These are phyloP conservation scores for Diutina mesorugosa DNA, from an alignment of 1,139 yeast genomes.

Conservation along the genomic window DNA sequence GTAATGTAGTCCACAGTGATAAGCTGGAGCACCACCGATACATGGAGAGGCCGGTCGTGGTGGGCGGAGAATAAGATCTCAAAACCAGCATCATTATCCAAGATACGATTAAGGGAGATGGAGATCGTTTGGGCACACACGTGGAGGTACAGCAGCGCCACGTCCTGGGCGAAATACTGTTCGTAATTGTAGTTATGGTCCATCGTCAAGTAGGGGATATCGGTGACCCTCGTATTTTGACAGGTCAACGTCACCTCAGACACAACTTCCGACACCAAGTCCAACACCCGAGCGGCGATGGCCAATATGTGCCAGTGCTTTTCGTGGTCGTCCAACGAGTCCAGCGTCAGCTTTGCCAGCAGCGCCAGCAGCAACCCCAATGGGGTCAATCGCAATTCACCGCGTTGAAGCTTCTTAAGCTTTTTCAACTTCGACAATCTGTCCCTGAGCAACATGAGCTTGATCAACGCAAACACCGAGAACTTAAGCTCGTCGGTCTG, in stretches of 20 bases:
- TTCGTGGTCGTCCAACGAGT: background rate
- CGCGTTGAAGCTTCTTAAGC: background rate
- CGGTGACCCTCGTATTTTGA: slow-evolving; percentile 17
- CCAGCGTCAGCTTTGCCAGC: slow-evolving; percentile 6
- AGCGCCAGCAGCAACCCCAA: background rate
- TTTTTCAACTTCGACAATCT: background rate
- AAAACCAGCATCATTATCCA: slow-evolving; percentile 40
- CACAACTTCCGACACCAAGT: slow-evolving; percentile 8
- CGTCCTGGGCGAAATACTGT: slow-evolving; percentile 13
- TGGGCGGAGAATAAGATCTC: slow-evolving; percentile 37
- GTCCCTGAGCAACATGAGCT: background rate
- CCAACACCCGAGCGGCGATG: slow-evolving; percentile 6
- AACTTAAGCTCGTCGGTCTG: background rate
- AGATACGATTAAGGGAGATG: slow-evolving; percentile 19
- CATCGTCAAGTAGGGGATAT: slow-evolving; percentile 24
- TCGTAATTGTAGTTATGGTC: slow-evolving; percentile 13
- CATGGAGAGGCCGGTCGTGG: slow-evolving; percentile 40
- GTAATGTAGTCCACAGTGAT: slow-evolving; percentile 11
- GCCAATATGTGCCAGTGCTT: background rate
- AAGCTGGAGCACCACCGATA: slow-evolving; percentile 31
- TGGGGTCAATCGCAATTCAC: background rate
- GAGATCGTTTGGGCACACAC: slow-evolving; percentile 18
- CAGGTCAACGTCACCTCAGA: slow-evolving; percentile 18
- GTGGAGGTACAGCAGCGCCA: slow-evolving; percentile 17
- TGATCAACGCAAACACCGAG: background rate